Conservation (phyloP, 2,329 filamentous ascomycete species). For the Colletotrichum brevisporum region DNA sequence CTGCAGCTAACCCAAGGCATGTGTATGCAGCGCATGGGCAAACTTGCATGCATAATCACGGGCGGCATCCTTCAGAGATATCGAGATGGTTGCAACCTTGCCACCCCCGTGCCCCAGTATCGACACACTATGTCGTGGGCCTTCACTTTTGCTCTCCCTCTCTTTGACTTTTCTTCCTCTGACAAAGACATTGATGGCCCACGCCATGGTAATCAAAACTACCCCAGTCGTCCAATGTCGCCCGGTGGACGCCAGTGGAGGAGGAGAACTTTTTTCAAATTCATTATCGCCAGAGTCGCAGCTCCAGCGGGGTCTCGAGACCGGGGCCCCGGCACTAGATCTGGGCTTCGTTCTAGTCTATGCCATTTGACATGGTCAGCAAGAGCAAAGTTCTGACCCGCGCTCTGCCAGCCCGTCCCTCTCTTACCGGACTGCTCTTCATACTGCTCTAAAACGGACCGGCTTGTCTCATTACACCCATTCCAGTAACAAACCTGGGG, state of each 20-base stretch:
- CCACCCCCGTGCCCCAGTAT: neutral
- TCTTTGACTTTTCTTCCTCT: neutral
- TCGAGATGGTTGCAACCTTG: conserved; percentile 2
- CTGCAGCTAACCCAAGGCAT: neutral
- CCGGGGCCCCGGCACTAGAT: conserved; percentile 17
- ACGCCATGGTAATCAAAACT: neutral
- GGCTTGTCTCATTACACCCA: conserved; percentile 19
- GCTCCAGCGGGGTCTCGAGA: conserved; percentile 5
- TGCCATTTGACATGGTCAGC: neutral
- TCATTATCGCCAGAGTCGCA: conserved; percentile 9
- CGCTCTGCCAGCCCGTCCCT: neutral
- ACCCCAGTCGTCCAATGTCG: conserved; percentile 9
- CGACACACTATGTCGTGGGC: too few relatives aligned
- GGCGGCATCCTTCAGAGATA: neutral
- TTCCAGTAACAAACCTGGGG: conserved; percentile 20
- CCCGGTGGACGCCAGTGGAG: conserved; percentile 10
- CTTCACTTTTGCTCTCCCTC: neutral
- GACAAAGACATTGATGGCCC: neutral
- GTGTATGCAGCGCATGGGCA: neutral
- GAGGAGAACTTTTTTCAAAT: neutral
- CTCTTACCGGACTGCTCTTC: neutral
- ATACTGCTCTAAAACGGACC: neutral
- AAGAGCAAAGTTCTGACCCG: conserved; percentile 15
- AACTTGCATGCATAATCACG: conserved; percentile 16
- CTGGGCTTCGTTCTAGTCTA: conserved; percentile 8